Evolutionary conservation across 495 filamentous ascomycete species (phyloP).

Genomic region (Aspergillus nanangensis): DNA sequence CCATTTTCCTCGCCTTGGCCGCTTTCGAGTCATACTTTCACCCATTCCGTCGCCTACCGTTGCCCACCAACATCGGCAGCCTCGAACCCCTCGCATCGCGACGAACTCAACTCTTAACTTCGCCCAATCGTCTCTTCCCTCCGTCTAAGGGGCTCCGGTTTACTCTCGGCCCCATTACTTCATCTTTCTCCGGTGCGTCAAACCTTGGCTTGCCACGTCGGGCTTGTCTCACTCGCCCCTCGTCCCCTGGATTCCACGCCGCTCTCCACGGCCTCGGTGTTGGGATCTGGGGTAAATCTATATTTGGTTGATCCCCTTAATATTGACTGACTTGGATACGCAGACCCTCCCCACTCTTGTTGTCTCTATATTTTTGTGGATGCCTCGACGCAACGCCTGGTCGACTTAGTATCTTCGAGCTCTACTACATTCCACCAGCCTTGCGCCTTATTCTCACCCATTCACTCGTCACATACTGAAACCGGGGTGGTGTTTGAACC

Average conservation of each 20-base stretch:
- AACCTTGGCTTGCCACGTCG: background rate
- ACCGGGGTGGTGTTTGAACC: too few species aligned
- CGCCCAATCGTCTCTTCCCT: conserved; percentile 1
- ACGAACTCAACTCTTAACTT: background rate
- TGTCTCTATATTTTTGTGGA: background rate
- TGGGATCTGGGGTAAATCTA: background rate
- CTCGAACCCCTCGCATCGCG: conserved; percentile 2
- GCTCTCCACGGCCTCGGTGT: background rate
- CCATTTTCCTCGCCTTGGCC: conserved; percentile 10
- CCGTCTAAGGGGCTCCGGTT: background rate
- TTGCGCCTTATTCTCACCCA: background rate
- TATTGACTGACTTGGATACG: background rate
- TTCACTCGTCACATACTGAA: background rate
- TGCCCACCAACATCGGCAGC: background rate
- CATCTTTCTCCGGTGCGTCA: conserved; percentile 1
- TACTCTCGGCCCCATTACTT: background rate
- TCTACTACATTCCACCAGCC: background rate
- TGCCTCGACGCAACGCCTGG: background rate
- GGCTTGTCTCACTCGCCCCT: conserved; percentile 1
- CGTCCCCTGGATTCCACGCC: background rate
- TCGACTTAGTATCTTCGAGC: background rate
- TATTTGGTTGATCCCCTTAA: background rate
- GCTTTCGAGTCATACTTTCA: conserved; percentile 14
- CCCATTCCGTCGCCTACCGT: conserved; percentile 4
- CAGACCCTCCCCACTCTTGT: background rate